Evolutionary conservation across 495 filamentous ascomycete genomes (phyloP).

Genomic region (Tricharina praecox): DNA sequence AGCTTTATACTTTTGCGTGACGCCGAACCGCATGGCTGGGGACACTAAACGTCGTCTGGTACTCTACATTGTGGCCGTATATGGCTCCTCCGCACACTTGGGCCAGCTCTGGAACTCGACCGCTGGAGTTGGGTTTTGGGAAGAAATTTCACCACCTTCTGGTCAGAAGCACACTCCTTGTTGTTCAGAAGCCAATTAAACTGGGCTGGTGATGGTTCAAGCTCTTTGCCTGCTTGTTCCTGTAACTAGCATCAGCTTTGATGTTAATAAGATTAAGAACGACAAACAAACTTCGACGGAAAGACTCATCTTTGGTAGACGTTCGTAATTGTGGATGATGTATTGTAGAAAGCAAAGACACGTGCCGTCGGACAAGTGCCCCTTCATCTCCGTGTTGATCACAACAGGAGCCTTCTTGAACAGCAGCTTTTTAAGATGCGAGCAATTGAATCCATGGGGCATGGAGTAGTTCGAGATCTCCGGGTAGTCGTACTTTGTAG

Average conservation of each 20-base stretch:
- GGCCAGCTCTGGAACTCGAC: too few relatives aligned
- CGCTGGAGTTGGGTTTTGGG: too few relatives aligned
- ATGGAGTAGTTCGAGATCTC: neutral
- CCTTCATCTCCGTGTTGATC: neutral
- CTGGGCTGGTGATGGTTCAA: neutral
- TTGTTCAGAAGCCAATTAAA: neutral
- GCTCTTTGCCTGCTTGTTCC: too few relatives aligned
- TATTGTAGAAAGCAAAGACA: neutral
- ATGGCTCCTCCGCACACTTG: too few relatives aligned
- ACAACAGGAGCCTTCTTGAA: neutral
- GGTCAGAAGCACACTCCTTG: neutral
- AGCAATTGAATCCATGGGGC: too few relatives aligned
- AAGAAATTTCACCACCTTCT: too few relatives aligned
- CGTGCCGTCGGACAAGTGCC: neutral
- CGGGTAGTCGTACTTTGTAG: neutral
- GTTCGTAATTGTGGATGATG: neutral
- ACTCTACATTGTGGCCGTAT: too few relatives aligned
- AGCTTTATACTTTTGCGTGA: neutral
- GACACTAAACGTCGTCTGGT: neutral
- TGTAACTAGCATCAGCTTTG: too few relatives aligned
- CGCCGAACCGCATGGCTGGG: neutral
- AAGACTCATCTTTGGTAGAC: neutral
- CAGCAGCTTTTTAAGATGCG: neutral
- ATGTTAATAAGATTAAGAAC: too few relatives aligned
- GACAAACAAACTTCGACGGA: neutral